Conservation (phyloP, 1,284 basidiomycete genomes). For the Austroboletus niveus region DNA sequence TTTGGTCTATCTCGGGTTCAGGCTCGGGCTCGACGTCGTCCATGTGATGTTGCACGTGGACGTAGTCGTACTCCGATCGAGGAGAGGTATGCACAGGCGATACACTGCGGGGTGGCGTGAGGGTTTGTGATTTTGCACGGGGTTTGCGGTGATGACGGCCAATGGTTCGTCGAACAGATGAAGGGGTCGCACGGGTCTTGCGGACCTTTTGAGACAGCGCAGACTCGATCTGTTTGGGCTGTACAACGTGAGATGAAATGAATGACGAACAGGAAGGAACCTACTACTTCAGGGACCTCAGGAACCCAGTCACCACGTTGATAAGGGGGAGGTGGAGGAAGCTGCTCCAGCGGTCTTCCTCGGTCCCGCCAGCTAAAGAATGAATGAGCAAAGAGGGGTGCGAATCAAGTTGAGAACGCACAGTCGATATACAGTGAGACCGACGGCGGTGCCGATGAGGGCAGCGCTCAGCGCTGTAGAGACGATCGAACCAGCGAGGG, state of each 20-base stretch:
- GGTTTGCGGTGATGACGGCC: slow-evolving; percentile 36
- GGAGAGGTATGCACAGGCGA: slow-evolving; percentile 31
- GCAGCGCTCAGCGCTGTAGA: slow-evolving; percentile 78
- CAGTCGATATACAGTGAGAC: slow-evolving; percentile 79
- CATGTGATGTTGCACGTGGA: slow-evolving; percentile 12
- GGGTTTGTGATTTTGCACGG: slow-evolving; percentile 24
- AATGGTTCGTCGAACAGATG: slow-evolving; percentile 32
- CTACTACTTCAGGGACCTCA: slow-evolving; percentile 22
- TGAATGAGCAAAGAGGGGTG: slow-evolving; percentile 2
- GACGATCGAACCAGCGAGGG: slow-evolving; percentile 73
- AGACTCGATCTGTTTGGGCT: slow-evolving; percentile 22
- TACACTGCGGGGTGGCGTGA: slow-evolving; percentile 26
- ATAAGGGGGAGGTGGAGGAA: slow-evolving; percentile 59
- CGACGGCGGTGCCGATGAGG: slow-evolving; percentile 78
- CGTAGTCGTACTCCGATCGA: slow-evolving; percentile 40
- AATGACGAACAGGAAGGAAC: slow-evolving; percentile 1
- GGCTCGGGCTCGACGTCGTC: slow-evolving; percentile 22
- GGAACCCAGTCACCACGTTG: slow-evolving; percentile 58
- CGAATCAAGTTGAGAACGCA: slow-evolving; percentile 39
- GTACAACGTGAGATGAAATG: slow-evolving; percentile 8
- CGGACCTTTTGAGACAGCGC: slow-evolving; percentile 25
- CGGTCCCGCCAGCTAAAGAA: slow-evolving; percentile 59
- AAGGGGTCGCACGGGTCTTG: slow-evolving; percentile 29
- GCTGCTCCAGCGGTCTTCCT: slow-evolving; percentile 48
- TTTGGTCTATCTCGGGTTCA: slow-evolving; percentile 42